Evolutionary conservation across 2,329 filamentous ascomycete species (phyloP).

Genomic region (Arthrocladium fulminans): DNA sequence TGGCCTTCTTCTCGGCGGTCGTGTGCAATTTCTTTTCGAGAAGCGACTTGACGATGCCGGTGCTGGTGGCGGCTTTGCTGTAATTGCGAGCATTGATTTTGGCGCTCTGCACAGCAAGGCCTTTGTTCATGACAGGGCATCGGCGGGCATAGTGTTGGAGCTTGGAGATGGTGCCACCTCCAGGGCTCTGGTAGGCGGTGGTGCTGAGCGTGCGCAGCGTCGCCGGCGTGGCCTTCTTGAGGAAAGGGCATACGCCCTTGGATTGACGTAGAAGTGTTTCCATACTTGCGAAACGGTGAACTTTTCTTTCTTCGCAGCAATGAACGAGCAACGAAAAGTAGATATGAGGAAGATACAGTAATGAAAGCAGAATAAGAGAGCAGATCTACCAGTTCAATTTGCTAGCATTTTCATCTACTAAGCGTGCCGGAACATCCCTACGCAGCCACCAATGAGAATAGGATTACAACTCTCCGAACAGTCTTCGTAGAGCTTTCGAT

Average conservation of each 20-base stretch:
- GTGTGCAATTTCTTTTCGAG: conserved; percentile 61
- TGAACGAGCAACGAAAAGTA: not conserved
- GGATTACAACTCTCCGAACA: not conserved
- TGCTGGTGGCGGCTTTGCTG: conserved; percentile 29
- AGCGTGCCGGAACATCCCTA: not conserved
- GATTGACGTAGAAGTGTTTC: conserved; percentile 92
- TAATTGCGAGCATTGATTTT: conserved; percentile 27
- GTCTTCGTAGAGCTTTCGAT: too few species aligned
- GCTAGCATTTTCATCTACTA: not conserved
- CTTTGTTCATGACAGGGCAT: conserved; percentile 98
- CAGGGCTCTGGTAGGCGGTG: conserved; percentile 56
- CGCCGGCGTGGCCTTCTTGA: conserved; percentile 87
- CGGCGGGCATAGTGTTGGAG: conserved; percentile 87
- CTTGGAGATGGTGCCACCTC: conserved; percentile 92
- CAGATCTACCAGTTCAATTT: not conserved
- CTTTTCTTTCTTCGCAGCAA: not conserved
- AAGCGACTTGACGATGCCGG: conserved; percentile 24
- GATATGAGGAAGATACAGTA: not conserved
- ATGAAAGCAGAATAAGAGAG: not conserved
- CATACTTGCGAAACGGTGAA: conserved; percentile 47
- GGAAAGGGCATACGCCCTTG: conserved; percentile 92
- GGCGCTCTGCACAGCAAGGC: conserved; percentile 69
- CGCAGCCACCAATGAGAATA: not conserved
- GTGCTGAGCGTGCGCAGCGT: conserved; percentile 80
- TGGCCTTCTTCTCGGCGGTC: conserved; percentile 65